Conservation (phyloP, 345 rosid genomes). For the Tarenaya hassleriana region DNA sequence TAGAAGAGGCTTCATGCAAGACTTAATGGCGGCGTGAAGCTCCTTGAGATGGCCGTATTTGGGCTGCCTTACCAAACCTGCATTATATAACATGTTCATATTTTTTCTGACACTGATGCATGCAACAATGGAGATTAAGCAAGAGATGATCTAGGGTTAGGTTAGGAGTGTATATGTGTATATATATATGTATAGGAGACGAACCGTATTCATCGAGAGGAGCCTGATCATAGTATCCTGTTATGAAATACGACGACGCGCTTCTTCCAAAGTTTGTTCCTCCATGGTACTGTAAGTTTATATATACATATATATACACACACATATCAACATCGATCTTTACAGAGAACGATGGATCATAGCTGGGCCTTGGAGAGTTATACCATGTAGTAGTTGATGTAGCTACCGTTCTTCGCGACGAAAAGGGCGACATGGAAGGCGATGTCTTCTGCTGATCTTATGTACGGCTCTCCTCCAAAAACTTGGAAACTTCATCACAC, state of each 20-base stretch:
- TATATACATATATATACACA: too few species aligned
- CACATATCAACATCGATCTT: not conserved
- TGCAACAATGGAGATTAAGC: not conserved
- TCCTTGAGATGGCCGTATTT: conserved; percentile 85
- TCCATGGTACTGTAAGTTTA: conserved; percentile 91
- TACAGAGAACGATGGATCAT: too few species aligned
- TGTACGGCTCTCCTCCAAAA: conserved; percentile 53
- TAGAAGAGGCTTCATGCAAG: conserved; percentile 44
- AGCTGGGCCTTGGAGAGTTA: too few species aligned
- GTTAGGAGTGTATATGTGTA: too few species aligned
- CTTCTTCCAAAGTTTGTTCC: conserved; percentile 94
- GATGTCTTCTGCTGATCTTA: conserved; percentile 70
- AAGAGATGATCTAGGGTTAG: not conserved
- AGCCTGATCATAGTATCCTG: conserved; percentile 85
- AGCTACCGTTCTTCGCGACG: conserved; percentile 78
- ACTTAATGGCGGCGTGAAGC: conserved; percentile 59
- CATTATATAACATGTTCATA: not conserved
- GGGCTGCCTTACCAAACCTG: conserved; percentile 76
- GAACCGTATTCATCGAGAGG: conserved; percentile 89
- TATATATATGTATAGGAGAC: too few species aligned
- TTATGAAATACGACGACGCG: conserved; percentile 50
- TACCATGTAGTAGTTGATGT: conserved; percentile 89
- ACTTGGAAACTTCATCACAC: conserved; percentile 84
- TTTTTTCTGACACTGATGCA: not conserved
- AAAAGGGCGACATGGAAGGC: conserved; percentile 76